Evolutionary conservation across 345 rosid species (phyloP), one percentile per base, ranked within the genome.

Genomic region (Salix exigua): DNA sequence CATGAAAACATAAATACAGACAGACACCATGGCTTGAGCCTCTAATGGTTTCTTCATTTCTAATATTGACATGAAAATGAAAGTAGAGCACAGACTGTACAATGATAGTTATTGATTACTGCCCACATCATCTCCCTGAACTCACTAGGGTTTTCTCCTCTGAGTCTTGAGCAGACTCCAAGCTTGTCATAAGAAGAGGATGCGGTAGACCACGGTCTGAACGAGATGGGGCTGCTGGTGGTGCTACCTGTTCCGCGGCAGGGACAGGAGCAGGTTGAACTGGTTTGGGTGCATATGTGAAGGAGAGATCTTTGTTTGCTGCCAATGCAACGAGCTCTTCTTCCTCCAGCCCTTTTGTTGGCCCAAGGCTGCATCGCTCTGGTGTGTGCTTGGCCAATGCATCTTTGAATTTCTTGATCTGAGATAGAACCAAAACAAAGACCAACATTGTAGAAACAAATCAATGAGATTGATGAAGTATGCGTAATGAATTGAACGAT

Each of bases 351-450:
- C 99, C 99, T 82, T 90, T 91, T 18, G 91, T 79, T 1, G 92
- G 96, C 18, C 87, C 89, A 0, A 96, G 89, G 86, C 98, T 91
- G 83, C 96, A 91, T 42, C 96, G 78, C 26, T 91, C 96, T 0
- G 96, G 90, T 1, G 78, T 74, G 83, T 96, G 92, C 89, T 89
- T 96, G 16, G 93, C 96, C 82, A 96, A 76, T 18, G 99, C 97
- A 71, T 93, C 96, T 83, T 83, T 91, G 79, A 96, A 96, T 82
- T 96, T 96, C 85, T 93, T 93, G 42, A 96, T 93, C 99, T 93
- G 88, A 23, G 68, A 71, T 50, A 70, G 46, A 18, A 67, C 31
- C 18, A 72, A 4, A 68, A 25, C 26, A 28, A 73, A 65, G 70
- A 38, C 37, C 14, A 23, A 73, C 37, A 63, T 19, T n/a, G 16